Evolutionary conservation across 768 basidiomycete species (phyloP), one percentile per base, ranked within the genome.

Genomic region (Termitomyces heimii): DNA sequence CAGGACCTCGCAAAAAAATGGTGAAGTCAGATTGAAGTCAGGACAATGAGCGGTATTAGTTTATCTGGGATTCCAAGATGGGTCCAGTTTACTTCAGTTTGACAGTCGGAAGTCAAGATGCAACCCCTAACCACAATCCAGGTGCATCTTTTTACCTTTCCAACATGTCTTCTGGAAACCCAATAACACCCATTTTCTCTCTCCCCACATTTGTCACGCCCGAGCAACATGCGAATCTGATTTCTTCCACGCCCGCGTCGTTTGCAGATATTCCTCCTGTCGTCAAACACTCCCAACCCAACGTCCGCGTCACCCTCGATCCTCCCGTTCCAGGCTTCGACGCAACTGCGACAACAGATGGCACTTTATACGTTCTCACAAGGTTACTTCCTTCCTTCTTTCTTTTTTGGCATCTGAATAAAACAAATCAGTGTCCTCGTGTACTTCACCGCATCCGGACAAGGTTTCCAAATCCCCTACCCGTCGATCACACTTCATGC

Each of bases 401-500:
- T 35, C 60, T 39, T 49, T 53, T 9, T 45, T 12, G 48, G 57
- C 1, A 10, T 20, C n/a, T 8, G 65, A 54, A 31, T 46, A 28
- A 51, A 28, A 10, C 24, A n/a, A 44, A 26, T 44, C 63, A 93
- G 94, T 61, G 84, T 81, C 16, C 80, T 97, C 39, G 82, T 83
- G 3, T 96, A 91, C 79, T 81, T 90, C 71, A 34, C 53, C 1
- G 18, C 50, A 52, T 37, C 53, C 8, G 29, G 42, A 42, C 29
- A 34, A 37, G 16, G 37, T 81, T 50, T 50, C 71, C 84, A 89
- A 62, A 82, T 98, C 66, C 78, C 86, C 56, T 98, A 96, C 69
- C 93, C 92, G 10, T 77, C 87, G 5, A 90, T 99, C 66, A 96
- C 93, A 1, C 81, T 99, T 2, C 97, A 99, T 65, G 97, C 97